Evolutionary conservation across 1,284 basidiomycete species (phyloP).

Genomic region (Phellinidium pouzarii): DNA sequence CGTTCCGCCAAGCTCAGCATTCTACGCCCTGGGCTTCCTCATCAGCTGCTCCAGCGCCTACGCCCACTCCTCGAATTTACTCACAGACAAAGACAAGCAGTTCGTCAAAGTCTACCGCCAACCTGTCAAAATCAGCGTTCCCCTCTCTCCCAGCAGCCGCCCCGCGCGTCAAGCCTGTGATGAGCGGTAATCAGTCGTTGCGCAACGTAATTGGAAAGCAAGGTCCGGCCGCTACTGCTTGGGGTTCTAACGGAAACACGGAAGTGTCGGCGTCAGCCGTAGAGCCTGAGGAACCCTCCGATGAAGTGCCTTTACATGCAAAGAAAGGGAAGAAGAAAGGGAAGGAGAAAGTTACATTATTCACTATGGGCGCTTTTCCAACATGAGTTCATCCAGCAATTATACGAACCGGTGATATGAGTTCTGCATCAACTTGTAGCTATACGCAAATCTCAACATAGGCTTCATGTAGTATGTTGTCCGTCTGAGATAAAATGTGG

Average conservation of each 20-base stretch:
- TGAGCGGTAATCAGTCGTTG: conserved; percentile 63
- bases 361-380: conserved; percentile 37
- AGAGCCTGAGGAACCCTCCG: conserved; percentile 20
- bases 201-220: conserved; percentile 60
- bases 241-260: conserved; percentile 32
- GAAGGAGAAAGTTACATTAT: conserved; percentile 80
- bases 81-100: neutral
- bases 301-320: conserved; percentile 11
- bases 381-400: conserved; percentile 4
- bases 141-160: conserved; percentile 55
- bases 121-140: conserved; percentile 54
- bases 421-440: no score
- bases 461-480: no score
- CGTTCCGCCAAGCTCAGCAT: conserved; percentile 40
- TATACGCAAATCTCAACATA: no score
- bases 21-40: conserved; percentile 52
- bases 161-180: conserved; percentile 40
- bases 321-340: conserved; percentile 65
- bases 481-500: no score
- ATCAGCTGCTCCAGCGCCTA: conserved; percentile 20
- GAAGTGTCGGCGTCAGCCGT: conserved; percentile 19
- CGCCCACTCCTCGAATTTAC: conserved; percentile 29
- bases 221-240: conserved; percentile 43
- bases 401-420: neutral
- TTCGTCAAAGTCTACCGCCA: conserved; percentile 10